Evolutionary conservation across 257 asterid genomes (phyloP), one percentile per base, ranked within the genome.

Genomic region (Linaria vulgaris): DNA sequence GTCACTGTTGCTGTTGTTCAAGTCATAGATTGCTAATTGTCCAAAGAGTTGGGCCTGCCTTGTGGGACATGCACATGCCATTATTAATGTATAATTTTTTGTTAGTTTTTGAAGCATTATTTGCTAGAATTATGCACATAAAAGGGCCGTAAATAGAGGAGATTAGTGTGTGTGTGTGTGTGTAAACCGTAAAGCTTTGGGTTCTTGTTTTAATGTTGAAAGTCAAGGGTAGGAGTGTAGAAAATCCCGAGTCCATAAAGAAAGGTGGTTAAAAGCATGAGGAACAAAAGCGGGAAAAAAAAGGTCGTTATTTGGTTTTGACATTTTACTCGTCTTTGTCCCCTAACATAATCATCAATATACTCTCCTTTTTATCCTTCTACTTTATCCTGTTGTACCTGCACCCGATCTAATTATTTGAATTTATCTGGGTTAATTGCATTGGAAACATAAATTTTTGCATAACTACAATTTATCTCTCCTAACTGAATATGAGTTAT

Each of bases 41-140:
- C 83, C 84, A 71, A 74, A 70, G 48, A 19, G 67, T 45, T 64
- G n/a, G n/a, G n/a, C n/a, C n/a, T n/a, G n/a, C n/a, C n/a, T n/a
- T n/a, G 95, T 90, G 95, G 91, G 97, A 59, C 95, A 81, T 56
- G 25, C 14, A 2, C 11, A 57, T 34, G 10, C 9, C 41, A 34
- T 3, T 34, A 34, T 34, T 1, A 3, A 34, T 69, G 8, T 64
- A 53, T 66, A 68, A 66, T 63, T 19, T 65, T 39, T 45, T 49
- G 49, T 68, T 34, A 34, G 5, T 4, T 8, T 34, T 4, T 69
- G 43, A 63, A 59, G 44, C 56, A 67, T 48, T 59, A 30, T 72
- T 66, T 58, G 61, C 64, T 59, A 56, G 66, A 45, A 53, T 72
- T 67, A 71, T 70, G 82, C 82, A 39, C 63, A 73, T 64, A 59